These are phyloP conservation scores for Balakata baccata DNA, from an alignment of 345 rosid genomes.

Conservation along the genomic window DNA sequence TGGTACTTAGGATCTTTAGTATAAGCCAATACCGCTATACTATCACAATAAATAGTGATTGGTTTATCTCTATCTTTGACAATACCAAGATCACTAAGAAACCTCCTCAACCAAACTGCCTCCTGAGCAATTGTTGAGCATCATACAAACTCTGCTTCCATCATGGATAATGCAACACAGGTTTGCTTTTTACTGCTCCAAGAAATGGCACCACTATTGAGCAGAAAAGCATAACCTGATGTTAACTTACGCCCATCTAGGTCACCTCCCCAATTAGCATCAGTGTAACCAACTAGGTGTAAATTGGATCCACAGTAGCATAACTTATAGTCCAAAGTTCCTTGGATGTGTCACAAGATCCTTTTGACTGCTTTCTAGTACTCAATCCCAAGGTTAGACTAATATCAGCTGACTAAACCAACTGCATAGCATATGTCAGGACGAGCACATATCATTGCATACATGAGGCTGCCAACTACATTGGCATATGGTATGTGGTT, in stretches of 20 bases:
- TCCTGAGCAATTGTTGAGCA: too few relatives aligned
- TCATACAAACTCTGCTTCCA: too few relatives aligned
- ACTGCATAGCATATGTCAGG: neutral
- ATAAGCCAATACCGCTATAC: too few relatives aligned
- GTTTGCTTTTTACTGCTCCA: slow-evolving; percentile 11
- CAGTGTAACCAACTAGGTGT: neutral
- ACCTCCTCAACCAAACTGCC: too few relatives aligned
- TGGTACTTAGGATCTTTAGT: slow-evolving; percentile 15
- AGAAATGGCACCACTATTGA: neutral
- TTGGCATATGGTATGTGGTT: neutral
- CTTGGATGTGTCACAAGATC: neutral
- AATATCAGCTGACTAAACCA: neutral
- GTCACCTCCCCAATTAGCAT: neutral
- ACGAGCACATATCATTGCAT: too few relatives aligned
- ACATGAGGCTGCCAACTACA: neutral
- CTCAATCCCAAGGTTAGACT: neutral
- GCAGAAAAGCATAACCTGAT: slow-evolving; percentile 5
- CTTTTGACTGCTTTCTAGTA: neutral
- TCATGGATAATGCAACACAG: neutral
- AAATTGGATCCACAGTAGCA: neutral
- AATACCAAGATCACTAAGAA: too few relatives aligned
- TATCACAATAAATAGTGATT: too few relatives aligned
- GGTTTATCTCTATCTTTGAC: too few relatives aligned
- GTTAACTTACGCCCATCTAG: neutral
- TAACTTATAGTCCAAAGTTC: neutral